Percentiles rank a stretch among this genome's conserved stretches.
Conservation (phyloP, 371 early-diverging fungal genomes). For the Apophysomyces trapeziformis region DNA sequence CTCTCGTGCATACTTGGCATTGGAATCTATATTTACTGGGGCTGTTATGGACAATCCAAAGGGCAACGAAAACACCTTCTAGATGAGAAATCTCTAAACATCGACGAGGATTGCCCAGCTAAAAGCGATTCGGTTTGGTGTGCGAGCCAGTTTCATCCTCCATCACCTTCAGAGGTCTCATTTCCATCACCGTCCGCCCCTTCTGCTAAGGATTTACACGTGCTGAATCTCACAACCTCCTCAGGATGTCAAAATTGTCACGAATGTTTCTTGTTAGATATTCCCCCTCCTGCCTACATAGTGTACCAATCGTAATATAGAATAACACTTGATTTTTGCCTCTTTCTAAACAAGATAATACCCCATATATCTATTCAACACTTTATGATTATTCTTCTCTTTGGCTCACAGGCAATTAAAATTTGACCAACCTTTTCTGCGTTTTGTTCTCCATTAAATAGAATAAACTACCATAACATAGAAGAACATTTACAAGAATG, state of each 20-base stretch:
- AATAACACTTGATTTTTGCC: no score
- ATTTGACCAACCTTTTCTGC: no score
- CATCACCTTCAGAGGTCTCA: not conserved
- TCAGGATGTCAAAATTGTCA: not conserved
- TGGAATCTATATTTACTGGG: conserved; percentile 31
- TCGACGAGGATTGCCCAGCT: not conserved
- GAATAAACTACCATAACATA: no score
- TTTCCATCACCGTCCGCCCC: conserved; percentile 27
- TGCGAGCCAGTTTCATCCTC: not conserved
- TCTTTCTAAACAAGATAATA: no score
- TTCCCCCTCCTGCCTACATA: conserved; percentile 1
- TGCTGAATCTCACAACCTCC: not conserved
- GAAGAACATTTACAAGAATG: no score
- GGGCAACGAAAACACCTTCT: not conserved
- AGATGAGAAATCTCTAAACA: conserved; percentile 1
- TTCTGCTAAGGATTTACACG: conserved; percentile 26
- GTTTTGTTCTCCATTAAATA: no score
- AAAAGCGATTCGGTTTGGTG: not conserved
- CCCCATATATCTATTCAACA: no score
- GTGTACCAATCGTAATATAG: no score
- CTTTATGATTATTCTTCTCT: no score
- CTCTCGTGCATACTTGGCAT: conserved; percentile 27
- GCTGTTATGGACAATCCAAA: conserved; percentile 12
- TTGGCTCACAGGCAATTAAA: no score
- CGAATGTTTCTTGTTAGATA: not conserved